Conservation (phyloP, 352 stramenopile species). For the Globisporangium orthogonon region DNA sequence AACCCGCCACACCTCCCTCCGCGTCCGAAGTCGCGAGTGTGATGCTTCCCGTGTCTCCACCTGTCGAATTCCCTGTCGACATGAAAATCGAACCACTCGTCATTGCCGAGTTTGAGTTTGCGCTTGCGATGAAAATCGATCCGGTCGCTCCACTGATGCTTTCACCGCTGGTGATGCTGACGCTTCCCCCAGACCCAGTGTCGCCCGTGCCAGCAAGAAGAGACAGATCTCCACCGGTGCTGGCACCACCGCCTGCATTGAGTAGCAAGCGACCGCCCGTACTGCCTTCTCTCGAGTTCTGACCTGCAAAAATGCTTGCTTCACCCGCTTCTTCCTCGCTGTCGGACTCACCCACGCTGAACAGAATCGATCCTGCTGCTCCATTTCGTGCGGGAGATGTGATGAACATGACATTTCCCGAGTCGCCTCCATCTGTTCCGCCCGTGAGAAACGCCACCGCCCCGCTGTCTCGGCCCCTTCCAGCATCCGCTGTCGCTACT, state of each 20-base stretch:
- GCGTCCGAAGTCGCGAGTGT: constrained; percentile 20
- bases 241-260: constrained; percentile 11
- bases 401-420: constrained; percentile 23
- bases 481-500: constrained; percentile 20
- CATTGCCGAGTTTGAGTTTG: constrained; percentile 17
- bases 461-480: constrained; percentile 17
- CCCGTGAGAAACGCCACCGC: constrained; percentile 24
- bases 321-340: constrained; percentile 7
- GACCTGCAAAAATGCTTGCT: constrained; percentile 16
- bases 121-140: constrained; percentile 18
- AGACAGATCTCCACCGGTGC: constrained; percentile 13
- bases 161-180: constrained; percentile 18
- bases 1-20: constrained; percentile 21
- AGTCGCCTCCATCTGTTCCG: constrained; percentile 20
- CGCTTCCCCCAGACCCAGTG: constrained; percentile 13
- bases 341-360: constrained; percentile 20
- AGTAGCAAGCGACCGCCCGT: constrained; percentile 16
- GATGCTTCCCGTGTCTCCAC: constrained; percentile 26
- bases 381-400: constrained; percentile 17
- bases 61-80: constrained; percentile 21
- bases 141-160: constrained; percentile 18
- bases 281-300: constrained; percentile 10
- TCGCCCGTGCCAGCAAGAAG: constrained; percentile 15
- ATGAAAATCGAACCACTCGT: constrained; percentile 23
- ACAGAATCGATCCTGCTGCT: constrained; percentile 10